phyloP scores from a whole-genome alignment of 345 rosid genomes.

The Streptanthus diversifolius region DNA sequence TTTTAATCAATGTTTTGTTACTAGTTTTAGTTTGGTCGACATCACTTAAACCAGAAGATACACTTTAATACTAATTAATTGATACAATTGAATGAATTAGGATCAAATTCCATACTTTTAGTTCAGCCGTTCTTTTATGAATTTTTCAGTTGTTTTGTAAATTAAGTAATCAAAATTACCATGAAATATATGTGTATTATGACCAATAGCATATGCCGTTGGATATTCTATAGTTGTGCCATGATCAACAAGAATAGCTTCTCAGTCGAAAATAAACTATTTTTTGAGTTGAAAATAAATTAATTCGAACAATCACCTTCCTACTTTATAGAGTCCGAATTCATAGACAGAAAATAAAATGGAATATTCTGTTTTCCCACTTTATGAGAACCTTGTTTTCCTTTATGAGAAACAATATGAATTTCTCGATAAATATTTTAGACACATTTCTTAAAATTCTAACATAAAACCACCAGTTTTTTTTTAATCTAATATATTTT shows the following conservation, averaged over 20 bases:
- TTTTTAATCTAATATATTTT: not conserved
- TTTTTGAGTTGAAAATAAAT: not conserved
- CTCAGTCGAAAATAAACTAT: slow-evolving; percentile 1
- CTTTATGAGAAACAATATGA: not conserved
- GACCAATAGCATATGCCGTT: slow-evolving; percentile 49
- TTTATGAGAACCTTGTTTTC: not conserved
- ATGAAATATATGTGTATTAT: not conserved
- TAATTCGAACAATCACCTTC: slow-evolving; percentile 6
- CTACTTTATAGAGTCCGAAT: slow-evolving; percentile 17
- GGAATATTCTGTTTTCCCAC: slow-evolving; percentile 8
- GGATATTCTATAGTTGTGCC: slow-evolving; percentile 43
- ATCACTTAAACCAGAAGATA: not conserved
- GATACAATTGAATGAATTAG: not conserved
- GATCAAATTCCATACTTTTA: not conserved
- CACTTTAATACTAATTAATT: not conserved
- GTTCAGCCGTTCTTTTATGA: not conserved
- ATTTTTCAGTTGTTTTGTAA: not conserved
- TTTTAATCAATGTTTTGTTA: not conserved
- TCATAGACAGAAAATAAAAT: not conserved
- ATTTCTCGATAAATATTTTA: not conserved
- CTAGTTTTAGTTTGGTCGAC: not conserved
- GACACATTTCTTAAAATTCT: not conserved
- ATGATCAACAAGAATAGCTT: slow-evolving; percentile 24
- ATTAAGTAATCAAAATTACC: not conserved
- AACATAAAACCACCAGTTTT: not conserved